Base-by-base conservation (phyloP, 139 green algal genomes). In the Coccomyxa sp. region DNA sequence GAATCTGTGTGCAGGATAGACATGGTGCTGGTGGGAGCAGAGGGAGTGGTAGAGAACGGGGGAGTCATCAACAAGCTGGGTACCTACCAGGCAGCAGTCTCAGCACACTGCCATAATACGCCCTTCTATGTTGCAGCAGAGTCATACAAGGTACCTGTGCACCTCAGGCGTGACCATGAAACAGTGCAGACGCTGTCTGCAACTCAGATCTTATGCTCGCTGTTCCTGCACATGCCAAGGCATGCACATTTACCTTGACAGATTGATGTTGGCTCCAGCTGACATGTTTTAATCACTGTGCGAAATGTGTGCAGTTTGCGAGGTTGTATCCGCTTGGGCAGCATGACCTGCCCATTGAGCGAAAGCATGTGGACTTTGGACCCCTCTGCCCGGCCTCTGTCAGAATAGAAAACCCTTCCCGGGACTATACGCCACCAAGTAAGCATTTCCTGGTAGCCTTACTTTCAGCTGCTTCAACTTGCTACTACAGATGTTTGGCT, bases 11-110 rank as follows among this genome's bases (percentile, higher is more conserved):
- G 80, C 88, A 91, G 89, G 44, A 88, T 95, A 37, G 91, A 97
- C 83, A 89, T 98, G 79, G 95, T 97, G 73, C 84, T 99, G 54
- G 86, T 96, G 44, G 95, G 95, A n/a, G 95, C 95, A 0, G 95
- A 98, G 81, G 95, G 89, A 3, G 94, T 99, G 69, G 95, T 97
- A 70, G 95, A 98, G 85, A 98, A 92, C 69, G 95, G 95, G 16
- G 95, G 95, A 27, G 82, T 99, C 33, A 94, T 99, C 84, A 99
- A 98, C 90, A 98, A 97, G 86, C 88, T 99, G 55, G 91, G 91
- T 50, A 91, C 87, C 7, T 87, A 89, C 74, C 83, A 90, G 54
- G 82, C 92, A 18, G 84, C 91, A 22, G 68, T 95, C n/a, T 84
- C 85, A 9, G 92, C 95, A 18, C 87, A 92, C 72, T 91, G 89